Conservation (phyloP, 2,329 filamentous ascomycete species). For the Gremmenia infestans region DNA sequence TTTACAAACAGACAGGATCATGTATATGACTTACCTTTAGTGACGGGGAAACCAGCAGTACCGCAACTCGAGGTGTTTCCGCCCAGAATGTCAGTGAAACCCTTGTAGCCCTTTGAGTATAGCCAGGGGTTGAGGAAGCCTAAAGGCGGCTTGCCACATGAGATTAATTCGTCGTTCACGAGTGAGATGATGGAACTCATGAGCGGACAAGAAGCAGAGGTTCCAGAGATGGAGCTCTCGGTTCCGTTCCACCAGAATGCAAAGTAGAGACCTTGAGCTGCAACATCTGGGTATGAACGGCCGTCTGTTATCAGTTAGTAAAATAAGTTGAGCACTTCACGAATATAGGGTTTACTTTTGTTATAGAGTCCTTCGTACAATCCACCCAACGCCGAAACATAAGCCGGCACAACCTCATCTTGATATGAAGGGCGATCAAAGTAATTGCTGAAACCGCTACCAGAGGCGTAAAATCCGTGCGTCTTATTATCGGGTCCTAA, state of each 20-base stretch:
- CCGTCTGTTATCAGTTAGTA: conserved; percentile 26
- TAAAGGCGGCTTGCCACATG: conserved; percentile 40
- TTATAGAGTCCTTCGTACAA: conserved; percentile 44
- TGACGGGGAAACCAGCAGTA: conserved; percentile 24
- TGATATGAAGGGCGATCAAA: conserved; percentile 45
- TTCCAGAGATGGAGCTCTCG: conserved; percentile 41
- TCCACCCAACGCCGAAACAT: conserved; percentile 38
- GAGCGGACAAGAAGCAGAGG: conserved; percentile 50
- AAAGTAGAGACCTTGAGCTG: conserved; percentile 55
- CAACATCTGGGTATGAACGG: conserved; percentile 47
- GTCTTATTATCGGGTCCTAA: conserved; percentile 32
- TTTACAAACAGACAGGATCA: no score
- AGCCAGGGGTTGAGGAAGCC: conserved; percentile 42
- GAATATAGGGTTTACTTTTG: conserved; percentile 10
- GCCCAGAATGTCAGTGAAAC: conserved; percentile 35
- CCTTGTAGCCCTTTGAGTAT: conserved; percentile 33
- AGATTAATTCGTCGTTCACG: conserved; percentile 56
- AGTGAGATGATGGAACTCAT: conserved; percentile 53
- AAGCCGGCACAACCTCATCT: conserved; percentile 35
- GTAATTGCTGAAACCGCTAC: conserved; percentile 48
- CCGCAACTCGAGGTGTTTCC: conserved; percentile 36
- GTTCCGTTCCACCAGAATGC: conserved; percentile 33
- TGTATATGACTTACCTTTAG: conserved; percentile 15
- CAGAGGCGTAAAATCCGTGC: conserved; percentile 35
- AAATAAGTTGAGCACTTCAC: background rate